Conservation (phyloP, 371 early-diverging fungal species). For the Globomyces sp. region DNA sequence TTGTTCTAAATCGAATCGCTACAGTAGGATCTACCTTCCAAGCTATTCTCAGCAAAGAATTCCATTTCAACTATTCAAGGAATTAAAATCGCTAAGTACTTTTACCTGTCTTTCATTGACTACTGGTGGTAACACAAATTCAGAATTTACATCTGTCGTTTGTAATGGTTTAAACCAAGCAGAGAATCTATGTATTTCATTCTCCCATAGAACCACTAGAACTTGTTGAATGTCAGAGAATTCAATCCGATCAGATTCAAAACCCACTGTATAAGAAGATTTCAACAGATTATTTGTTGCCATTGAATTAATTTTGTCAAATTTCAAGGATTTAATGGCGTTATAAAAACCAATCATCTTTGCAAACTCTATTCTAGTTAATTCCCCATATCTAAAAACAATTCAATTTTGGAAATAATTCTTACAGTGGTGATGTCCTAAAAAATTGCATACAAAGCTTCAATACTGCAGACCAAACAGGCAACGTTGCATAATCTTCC, state of each 20-base stretch:
- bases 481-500: conserved; percentile 57
- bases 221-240: conserved; percentile 58
- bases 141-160: conserved; percentile 42
- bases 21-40: conserved; percentile 78
- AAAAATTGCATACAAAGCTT: conserved; percentile 75
- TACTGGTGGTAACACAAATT: conserved; percentile 32
- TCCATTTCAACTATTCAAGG: conserved; percentile 53
- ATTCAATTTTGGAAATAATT: background rate
- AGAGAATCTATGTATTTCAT: conserved; percentile 76
- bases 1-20: conserved; percentile 71
- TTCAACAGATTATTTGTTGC: background rate
- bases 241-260: conserved; percentile 29
- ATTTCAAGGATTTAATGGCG: conserved; percentile 46
- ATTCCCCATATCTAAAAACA: conserved; percentile 18
- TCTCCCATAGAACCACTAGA: conserved; percentile 78
- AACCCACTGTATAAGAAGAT: background rate
- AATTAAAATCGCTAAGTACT: too few relatives aligned
- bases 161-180: conserved; percentile 75
- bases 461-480: conserved; percentile 41
- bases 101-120: conserved; percentile 51
- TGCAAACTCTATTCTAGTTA: conserved; percentile 62
- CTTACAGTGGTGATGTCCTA: conserved; percentile 57
- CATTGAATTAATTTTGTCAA: conserved; percentile 16
- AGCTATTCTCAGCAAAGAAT: conserved; percentile 68
- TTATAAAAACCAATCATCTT: conserved; percentile 66